Evolutionary conservation across 2,329 filamentous ascomycete genomes (phyloP), one percentile per base, ranked within the genome.

Genomic region (Fusarium dlaminii): DNA sequence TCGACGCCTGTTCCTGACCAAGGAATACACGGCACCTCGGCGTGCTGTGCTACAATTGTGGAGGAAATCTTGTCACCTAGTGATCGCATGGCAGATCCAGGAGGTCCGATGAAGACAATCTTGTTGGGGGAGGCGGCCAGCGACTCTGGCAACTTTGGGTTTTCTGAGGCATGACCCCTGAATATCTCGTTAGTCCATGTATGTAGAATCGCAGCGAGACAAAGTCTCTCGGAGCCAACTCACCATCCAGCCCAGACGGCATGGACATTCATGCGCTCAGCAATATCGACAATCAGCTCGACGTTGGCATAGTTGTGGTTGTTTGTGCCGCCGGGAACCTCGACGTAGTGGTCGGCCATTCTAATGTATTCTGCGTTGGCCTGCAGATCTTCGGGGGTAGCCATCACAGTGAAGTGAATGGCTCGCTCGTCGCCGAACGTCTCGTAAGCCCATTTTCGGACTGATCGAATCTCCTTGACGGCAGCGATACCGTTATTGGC

Each of bases 281-380:
- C 96, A 82, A 99, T 91, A 87, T 99, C 96, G 76, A 99, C 96
- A 84, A 99, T 99, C 82, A 99, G 89, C 87, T 99, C 96, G 69
- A 99, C 96, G 83, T 99, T 99, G 86, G 96, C 96, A 85, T 99
- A 99, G 86, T 99, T 99, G 92, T 99, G 98, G 90, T 99, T 99
- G 88, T 99, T 99, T 72, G 96, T 99, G 81, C 96, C 96, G 81
- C 96, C 96, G 39, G 96, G 96, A 71, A 99, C 96, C 86, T 99
- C 96, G 79, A 99, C 96, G 84, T 99, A 99, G 89, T 98, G 94
- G 86, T 99, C 96, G 39, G 96, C 96, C 96, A 99, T 98, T 83
- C 96, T 91, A 83, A 99, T 99, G 87, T 99, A 99, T 86, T 99
- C 96, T 77, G 96, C 96, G 84, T 99, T 99, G 82, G 96, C 96